These are phyloP conservation scores for Salvia miltiorrhiza DNA, from an alignment of 257 asterid genomes.

Conservation along the genomic window DNA sequence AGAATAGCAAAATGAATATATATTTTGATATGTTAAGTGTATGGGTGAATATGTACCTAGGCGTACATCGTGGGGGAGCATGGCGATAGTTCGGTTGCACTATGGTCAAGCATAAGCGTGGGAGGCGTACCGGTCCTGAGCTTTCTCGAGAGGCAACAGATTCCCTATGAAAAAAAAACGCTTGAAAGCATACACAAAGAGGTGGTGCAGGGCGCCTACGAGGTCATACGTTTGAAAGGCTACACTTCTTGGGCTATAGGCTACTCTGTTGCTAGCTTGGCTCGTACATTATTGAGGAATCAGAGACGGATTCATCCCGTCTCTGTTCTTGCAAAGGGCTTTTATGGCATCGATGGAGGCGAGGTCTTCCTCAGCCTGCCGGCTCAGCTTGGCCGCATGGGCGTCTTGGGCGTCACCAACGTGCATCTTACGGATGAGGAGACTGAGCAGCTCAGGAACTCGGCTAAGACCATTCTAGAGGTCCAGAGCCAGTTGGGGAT, in stretches of 20 bases:
- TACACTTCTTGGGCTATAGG: constrained; percentile 98
- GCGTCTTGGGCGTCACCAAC: constrained; percentile 72
- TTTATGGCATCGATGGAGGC: constrained; percentile 57
- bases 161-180: constrained; percentile 65
- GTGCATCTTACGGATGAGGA: constrained; percentile 78
- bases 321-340: constrained; percentile 72
- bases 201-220: constrained; percentile 77
- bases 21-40: too few species aligned
- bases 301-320: constrained; percentile 84
- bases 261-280: constrained; percentile 76
- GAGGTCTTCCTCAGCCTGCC: constrained; percentile 87
- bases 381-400: constrained; percentile 66
- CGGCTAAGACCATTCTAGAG: constrained; percentile 68
- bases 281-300: constrained; percentile 67
- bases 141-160: constrained; percentile 62
- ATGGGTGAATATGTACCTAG: constrained; percentile 30
- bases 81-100: constrained; percentile 87
- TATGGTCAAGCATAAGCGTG: constrained; percentile 89
- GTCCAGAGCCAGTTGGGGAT: constrained; percentile 64
- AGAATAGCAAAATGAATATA: too few species aligned
- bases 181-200: constrained; percentile 63
- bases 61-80: constrained; percentile 93
- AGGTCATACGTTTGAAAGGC: constrained; percentile 77
- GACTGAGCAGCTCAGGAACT: constrained; percentile 49
- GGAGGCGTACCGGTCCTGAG: constrained; percentile 85